Base-by-base conservation (phyloP, 176 grass and related monocot genomes). In the Typha latifolia region DNA sequence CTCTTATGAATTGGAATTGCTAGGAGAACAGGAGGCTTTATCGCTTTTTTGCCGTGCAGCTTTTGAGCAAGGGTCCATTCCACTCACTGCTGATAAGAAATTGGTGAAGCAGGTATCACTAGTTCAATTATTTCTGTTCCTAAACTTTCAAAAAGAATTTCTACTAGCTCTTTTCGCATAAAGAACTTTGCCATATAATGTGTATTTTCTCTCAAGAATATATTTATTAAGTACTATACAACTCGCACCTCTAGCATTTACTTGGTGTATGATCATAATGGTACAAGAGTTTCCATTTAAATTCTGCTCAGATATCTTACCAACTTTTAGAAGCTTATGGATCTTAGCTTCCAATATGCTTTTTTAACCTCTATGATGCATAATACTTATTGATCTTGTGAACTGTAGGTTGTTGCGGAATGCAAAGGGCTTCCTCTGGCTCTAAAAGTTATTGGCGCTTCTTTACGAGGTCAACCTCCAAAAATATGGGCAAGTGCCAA, bases 341-440 rank as follows among this genome's bases (percentile, higher is more conserved):
- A 29, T 29, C 27, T 29, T 29, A 29, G 27, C 3, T 1, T 29
- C 27, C 3, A 3, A 29, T 55, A 1, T 43, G 37, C 37, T 9
- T 43, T 6, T 43, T 43, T 43, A 43, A 10, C 37, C 37, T 43
- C 37, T 43, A 10, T 43, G 37, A 43, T 10, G 37, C 37, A 4
- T 62, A 64, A 12, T 18, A 74, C 29, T 21, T 15, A 56, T 67
- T 29, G 7, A 19, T 67, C 5, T 5, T 67, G 31, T 21, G 12
- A 51, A 72, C 27, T 66, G 29, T 49, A 85, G 82, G 89, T 99
- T 49, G 84, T 85, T 77, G 73, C 81, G 1, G 89, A 99, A 79
- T 99, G 95, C 74, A 90, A 88, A 82, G 95, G 89, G 23, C 95
- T 94, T 82, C 95, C 95, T 76, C 65, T 99, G 32, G 95, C 95